A percentile compares a stretch with the other conserved stretches of the same genome.
Conservation (phyloP, 371 early-diverging fungal genomes). For the Rhizomucor pusillus region DNA sequence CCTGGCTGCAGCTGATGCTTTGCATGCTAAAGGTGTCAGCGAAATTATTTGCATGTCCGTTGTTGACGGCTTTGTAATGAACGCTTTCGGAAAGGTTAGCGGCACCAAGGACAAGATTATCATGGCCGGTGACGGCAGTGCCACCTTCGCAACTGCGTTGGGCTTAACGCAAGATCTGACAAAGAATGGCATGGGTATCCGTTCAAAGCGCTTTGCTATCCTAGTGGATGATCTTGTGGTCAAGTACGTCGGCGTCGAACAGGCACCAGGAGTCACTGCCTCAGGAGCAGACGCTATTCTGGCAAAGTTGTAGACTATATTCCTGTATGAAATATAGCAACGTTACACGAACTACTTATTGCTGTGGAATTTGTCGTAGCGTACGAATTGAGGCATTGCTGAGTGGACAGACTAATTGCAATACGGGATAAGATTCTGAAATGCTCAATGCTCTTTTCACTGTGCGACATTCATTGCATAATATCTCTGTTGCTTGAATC, state of each 20-base stretch:
- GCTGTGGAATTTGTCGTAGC: no score
- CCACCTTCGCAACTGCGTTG: constrained; percentile 59
- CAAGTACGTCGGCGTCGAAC: constrained; percentile 74
- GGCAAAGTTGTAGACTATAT: constrained; percentile 14
- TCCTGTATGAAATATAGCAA: no score
- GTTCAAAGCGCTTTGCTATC: constrained; percentile 70
- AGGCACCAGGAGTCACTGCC: constrained; percentile 24
- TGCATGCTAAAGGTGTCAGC: constrained; percentile 69
- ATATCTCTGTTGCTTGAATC: no score
- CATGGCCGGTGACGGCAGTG: constrained; percentile 72
- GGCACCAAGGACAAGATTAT: constrained; percentile 59
- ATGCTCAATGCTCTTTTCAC: no score
- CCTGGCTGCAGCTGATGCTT: constrained; percentile 43
- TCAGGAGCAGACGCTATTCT: constrained; percentile 39
- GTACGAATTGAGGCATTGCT: no score
- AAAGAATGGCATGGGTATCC: constrained; percentile 31
- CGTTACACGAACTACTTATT: no score
- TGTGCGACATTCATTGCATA: no score
- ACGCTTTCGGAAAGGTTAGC: constrained; percentile 72
- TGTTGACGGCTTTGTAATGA: constrained; percentile 70
- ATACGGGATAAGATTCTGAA: no score
- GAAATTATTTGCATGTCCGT: constrained; percentile 59
- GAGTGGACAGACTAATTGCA: no score
- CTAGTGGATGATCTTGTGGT: constrained; percentile 71
- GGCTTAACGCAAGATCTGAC: constrained; percentile 64